phyloP scores from a whole-genome alignment of 257 asterid species.

The Primulina huaijiensis region DNA sequence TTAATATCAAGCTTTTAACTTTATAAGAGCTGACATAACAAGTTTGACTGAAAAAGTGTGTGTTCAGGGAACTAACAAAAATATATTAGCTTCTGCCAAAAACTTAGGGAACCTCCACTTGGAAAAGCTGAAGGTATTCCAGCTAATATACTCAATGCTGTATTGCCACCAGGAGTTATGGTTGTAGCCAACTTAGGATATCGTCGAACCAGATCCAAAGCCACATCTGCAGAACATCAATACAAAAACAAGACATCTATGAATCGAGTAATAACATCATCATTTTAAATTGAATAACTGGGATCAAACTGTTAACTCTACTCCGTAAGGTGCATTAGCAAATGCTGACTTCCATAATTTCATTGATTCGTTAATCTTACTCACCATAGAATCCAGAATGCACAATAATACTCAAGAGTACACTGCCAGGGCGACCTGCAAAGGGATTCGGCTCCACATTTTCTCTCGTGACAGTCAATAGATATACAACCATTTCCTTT shows the following conservation, averaged over 20 bases:
- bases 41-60: not conserved
- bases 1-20: not conserved
- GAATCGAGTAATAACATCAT: not conserved
- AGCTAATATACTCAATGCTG: constrained; percentile 39
- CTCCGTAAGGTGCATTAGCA: not conserved
- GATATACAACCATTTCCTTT: constrained; percentile 30
- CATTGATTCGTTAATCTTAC: constrained; percentile 7
- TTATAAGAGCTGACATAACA: too few species aligned
- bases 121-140: constrained; percentile 39
- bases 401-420: constrained; percentile 27
- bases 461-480: constrained; percentile 30
- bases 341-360: not conserved
- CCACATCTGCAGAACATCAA: constrained; percentile 34
- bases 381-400: constrained; percentile 39
- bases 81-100: constrained; percentile 27
- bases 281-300: not conserved
- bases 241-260: constrained; percentile 9
- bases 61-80: constrained; percentile 33
- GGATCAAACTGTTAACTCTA: not conserved
- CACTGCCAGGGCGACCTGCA: constrained; percentile 29
- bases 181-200: constrained; percentile 37
- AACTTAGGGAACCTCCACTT: constrained; percentile 29
- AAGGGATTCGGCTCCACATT: constrained; percentile 32
- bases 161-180: constrained; percentile 28
- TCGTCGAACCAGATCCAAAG: constrained; percentile 29